Evolutionary conservation across 371 early-diverging fungal species (phyloP), one percentile per base, ranked within the genome.

Genomic region (Paraphysoderma sedebokerense): DNA sequence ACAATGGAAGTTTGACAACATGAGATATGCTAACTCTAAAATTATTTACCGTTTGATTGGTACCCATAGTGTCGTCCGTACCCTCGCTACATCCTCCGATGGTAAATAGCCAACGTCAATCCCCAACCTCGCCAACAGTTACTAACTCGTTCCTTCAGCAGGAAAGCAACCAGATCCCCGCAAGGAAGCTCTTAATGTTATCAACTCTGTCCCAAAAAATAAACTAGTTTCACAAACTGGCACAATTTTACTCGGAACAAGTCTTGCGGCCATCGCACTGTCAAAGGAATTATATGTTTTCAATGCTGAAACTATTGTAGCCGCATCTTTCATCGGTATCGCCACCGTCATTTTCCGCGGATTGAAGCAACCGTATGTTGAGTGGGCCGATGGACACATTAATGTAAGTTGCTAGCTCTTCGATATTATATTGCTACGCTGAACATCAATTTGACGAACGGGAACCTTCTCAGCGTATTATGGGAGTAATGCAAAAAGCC

Each of bases 201-300:
- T 95, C 60, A 85, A 87, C 58, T 63, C 81, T 33, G 81, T 92
- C 61, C 96, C 96, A 49, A 92, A 92, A 29, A 78, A 86, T 62
- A 78, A 77, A 44, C 57, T 88, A 49, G 77, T 82, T 48, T 74
- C 87, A 60, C 92, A 95, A 75, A 81, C 91, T 38, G 82, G 81
- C 50, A 86, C 81, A 56, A 72, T 92, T 59, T 81, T 88, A 48
- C 68, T 82, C 33, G 71, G 76, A 45, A 76, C 87, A 40, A 87
- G 88, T 56, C 65, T 84, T 48, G 79, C 91, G 38, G 82, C 92
- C 38, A 85, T 76, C 62, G 66, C 85, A 51, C 76, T 95, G 59
- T 82, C 91, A 56, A 91, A 95, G 78, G 96, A 92, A 67, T 82
- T 95, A 63, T 95, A 92, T 66, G 77, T 92, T 46, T 61, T 91